Evolutionary conservation across 2,329 filamentous ascomycete genomes (phyloP), one percentile per base, ranked within the genome.

Genomic region (Arthrobotrys sinensis): DNA sequence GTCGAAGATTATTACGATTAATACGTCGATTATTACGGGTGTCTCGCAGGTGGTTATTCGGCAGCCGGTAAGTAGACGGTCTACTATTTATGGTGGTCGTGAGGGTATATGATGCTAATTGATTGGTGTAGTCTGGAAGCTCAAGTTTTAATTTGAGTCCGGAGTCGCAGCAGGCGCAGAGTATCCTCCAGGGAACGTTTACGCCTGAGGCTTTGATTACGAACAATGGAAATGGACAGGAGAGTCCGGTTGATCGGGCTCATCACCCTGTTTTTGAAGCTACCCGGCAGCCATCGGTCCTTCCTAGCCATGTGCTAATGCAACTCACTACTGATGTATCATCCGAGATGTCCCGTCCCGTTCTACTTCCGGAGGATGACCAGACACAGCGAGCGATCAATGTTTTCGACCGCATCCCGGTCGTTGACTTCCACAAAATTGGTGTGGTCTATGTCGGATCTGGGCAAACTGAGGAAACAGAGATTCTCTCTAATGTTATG

Each of bases 401-500:
- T 43, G 87, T 90, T 11, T 96, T 99, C 83, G 96, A 99, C 84
- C 90, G 91, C 36, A 96, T 90, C 80, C 92, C 95, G 43, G 94
- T 93, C 7, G 91, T 99, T 3, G 96, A 99, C 84, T 94, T 94
- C 5, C 94, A 98, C 87, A 97, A 97, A 84, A 92, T 97, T 48
- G 96, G 96, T 14, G 92, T 99, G 21, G 91, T 99, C 46, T 99
- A 97, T 84, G 91, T 98, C 80, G 94, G 92, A 67, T 91, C 96
- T 81, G 91, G 92, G 5, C 96, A 99, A 84, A 93, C 89, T 0
- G 85, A 90, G 0, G 96, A 98, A 84, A 86, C 87, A 0, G 93
- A 96, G 70, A 97, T 98, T 40, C 88, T 99, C 32, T 89, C 92
- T 81, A 99, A 99, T 81, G 90, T 92, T 3, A 91, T 90, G 34